A percentile compares a stretch with the other conserved stretches of the same genome.
phyloP scores from a whole-genome alignment of 768 basidiomycete genomes.

The Rhizopogon vinicolor region DNA sequence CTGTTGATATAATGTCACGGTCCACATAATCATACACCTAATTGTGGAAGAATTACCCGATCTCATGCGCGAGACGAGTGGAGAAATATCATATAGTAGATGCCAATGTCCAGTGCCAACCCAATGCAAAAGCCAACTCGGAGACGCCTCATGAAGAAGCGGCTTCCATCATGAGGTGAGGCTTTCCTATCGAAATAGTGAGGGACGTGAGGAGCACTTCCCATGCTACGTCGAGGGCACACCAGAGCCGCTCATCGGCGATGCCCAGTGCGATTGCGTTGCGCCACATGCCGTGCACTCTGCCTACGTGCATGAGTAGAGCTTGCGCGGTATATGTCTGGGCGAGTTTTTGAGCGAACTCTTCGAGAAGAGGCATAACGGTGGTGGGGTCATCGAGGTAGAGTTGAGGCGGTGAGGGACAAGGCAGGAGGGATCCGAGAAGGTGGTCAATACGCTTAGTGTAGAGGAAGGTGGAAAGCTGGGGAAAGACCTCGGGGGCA shows the following conservation, averaged over 20 bases:
- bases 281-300: slow-evolving; percentile 45
- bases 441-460: slow-evolving; percentile 56
- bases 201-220: slow-evolving; percentile 41
- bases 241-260: slow-evolving; percentile 42
- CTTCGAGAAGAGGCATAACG: slow-evolving; percentile 9
- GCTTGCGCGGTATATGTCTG: slow-evolving; percentile 11
- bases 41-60: not conserved
- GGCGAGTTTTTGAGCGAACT: slow-evolving; percentile 14
- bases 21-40: slow-evolving; percentile 23
- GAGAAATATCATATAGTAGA: slow-evolving; percentile 2
- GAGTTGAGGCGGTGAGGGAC: slow-evolving; percentile 19
- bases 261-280: slow-evolving; percentile 48
- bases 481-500: slow-evolving; percentile 61
- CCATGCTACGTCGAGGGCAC: slow-evolving; percentile 46
- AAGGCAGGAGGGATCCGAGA: slow-evolving; percentile 59
- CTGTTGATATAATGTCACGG: not conserved
- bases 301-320: slow-evolving; percentile 31
- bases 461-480: slow-evolving; percentile 67
- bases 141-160: not conserved
- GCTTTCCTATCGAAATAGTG: slow-evolving; percentile 21
- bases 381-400: slow-evolving; percentile 20
- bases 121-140: not conserved
- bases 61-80: slow-evolving; percentile 2
- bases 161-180: slow-evolving; percentile 6
- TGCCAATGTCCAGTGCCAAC: slow-evolving; percentile 8